phyloP scores from a whole-genome alignment of 2,329 filamentous ascomycete species.

The Monosporascus ibericus region DNA sequence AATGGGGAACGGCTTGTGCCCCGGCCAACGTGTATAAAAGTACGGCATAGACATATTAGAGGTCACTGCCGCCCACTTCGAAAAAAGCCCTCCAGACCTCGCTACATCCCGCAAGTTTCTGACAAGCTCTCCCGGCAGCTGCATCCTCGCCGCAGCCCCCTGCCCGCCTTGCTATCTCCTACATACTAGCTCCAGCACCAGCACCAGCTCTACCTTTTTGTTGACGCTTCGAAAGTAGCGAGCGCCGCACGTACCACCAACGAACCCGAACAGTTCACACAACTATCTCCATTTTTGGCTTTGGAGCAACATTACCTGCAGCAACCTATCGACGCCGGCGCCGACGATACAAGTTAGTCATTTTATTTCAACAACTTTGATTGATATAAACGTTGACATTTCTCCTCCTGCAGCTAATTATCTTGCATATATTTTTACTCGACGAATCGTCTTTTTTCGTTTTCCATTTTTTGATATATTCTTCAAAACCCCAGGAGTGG shows the following conservation, averaged over 20 bases:
- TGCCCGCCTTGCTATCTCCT: no score
- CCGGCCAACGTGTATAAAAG: slow-evolving; percentile 7
- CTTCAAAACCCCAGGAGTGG: neutral
- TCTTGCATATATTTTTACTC: neutral
- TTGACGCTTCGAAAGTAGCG: neutral
- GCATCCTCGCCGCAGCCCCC: neutral
- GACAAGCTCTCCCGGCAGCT: slow-evolving; percentile 2
- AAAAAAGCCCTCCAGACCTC: slow-evolving; percentile 11
- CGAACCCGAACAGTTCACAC: neutral
- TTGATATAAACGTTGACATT: no score
- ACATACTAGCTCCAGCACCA: no score
- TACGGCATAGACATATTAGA: slow-evolving; percentile 11
- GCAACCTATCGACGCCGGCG: neutral
- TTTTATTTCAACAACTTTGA: neutral
- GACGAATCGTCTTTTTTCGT: neutral
- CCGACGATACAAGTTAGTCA: neutral
- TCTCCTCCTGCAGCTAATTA: no score
- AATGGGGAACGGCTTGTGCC: neutral
- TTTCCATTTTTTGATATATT: neutral
- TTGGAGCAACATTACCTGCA: neutral
- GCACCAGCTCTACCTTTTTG: no score
- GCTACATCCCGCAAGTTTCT: slow-evolving; percentile 8
- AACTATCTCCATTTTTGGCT: neutral
- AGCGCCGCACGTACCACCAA: neutral
- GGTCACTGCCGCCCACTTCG: slow-evolving; percentile 12